These are phyloP conservation scores for Aspergillus fructus DNA, from an alignment of 2,329 filamentous ascomycete genomes.

Conservation along the genomic window DNA sequence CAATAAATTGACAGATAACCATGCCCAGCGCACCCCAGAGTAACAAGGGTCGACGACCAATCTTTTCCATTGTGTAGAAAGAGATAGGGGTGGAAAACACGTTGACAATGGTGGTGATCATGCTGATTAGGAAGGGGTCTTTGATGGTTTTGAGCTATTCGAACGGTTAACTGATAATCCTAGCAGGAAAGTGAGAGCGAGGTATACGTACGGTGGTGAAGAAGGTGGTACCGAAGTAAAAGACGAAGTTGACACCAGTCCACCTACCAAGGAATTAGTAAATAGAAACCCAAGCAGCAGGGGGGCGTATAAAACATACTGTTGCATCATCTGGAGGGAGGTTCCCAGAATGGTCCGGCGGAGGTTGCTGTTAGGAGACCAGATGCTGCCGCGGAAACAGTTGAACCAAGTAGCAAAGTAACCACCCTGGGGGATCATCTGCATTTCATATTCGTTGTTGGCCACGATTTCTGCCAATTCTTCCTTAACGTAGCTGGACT, in stretches of 20 bases:
- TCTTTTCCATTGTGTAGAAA: conserved; percentile 80
- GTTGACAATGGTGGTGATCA: conserved; percentile 87
- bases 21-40: conserved; percentile 78
- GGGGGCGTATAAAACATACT: conserved; percentile 34
- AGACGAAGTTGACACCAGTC: conserved; percentile 93
- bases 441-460: conserved; percentile 82
- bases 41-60: conserved; percentile 78
- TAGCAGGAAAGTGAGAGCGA: neutral
- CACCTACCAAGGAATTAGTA: conserved; percentile 27
- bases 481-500: conserved; percentile 72
- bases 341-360: conserved; percentile 71
- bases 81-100: conserved; percentile 81
- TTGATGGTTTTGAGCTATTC: conserved; percentile 67
- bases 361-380: conserved; percentile 54
- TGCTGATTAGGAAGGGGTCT: conserved; percentile 78
- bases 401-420: conserved; percentile 69
- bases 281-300: neutral
- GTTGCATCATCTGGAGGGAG: conserved; percentile 78
- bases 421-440: conserved; percentile 62
- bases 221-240: conserved; percentile 84
- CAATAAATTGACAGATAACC: conserved; percentile 83
- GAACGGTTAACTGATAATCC: neutral
- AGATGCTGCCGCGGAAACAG: conserved; percentile 59
- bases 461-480: conserved; percentile 84
- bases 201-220: conserved; percentile 52